A percentile compares a stretch with the other conserved stretches of the same genome.
Conservation (phyloP, 495 filamentous ascomycete species). For the Paragyromitra xinjiangensis region DNA sequence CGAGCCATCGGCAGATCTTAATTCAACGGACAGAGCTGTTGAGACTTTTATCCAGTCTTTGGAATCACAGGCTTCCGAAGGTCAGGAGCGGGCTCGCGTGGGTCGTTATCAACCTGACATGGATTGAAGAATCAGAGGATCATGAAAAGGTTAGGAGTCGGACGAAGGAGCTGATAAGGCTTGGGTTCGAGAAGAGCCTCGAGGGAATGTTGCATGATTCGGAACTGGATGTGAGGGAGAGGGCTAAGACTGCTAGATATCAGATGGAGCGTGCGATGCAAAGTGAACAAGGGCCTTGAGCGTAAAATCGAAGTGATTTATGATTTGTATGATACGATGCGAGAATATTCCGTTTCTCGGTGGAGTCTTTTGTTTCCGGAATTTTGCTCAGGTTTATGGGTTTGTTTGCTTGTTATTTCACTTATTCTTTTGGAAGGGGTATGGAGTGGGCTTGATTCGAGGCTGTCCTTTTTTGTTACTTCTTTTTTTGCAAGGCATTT, state of each 20-base stretch:
- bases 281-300: conserved; percentile 26
- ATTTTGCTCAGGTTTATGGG: conserved; percentile 35
- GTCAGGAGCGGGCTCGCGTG: conserved; percentile 80
- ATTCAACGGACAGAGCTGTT: conserved; percentile 67
- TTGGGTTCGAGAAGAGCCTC: conserved; percentile 76
- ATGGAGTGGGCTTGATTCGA: conserved; percentile 40
- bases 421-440: conserved; percentile 38
- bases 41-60: conserved; percentile 74
- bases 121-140: conserved; percentile 76
- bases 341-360: conserved; percentile 24
- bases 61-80: conserved; percentile 72
- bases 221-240: conserved; percentile 84
- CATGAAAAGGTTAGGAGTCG: conserved; percentile 68
- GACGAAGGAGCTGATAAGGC: conserved; percentile 70
- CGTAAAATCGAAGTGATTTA: conserved; percentile 1
- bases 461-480: conserved; percentile 22
- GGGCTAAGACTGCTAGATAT: conserved; percentile 78
- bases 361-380: conserved; percentile 35
- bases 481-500: conserved; percentile 1
- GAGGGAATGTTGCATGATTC: conserved; percentile 72
- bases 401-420: conserved; percentile 30
- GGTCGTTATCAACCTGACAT: conserved; percentile 83
- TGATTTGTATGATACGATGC: conserved; percentile 40
- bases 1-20: conserved; percentile 74
- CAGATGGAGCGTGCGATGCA: conserved; percentile 59